These are phyloP conservation scores for Stephania cephalantha DNA, from an alignment of 164 flowering plant genomes.

Conservation along the genomic window DNA sequence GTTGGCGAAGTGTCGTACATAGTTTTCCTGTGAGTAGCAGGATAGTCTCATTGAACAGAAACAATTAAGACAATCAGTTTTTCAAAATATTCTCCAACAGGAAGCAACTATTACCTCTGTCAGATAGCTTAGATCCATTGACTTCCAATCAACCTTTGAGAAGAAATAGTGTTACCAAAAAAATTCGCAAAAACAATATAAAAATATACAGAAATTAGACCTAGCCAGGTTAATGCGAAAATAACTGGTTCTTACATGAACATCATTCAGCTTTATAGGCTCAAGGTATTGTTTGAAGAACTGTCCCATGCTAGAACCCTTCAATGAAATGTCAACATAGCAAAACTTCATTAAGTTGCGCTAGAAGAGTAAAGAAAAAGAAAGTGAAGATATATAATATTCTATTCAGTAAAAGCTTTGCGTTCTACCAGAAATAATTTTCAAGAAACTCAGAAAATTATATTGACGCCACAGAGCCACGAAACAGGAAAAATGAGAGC, in stretches of 20 bases:
- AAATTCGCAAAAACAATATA: conserved; percentile 1
- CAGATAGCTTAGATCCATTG: conserved; percentile 84
- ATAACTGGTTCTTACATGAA: conserved; percentile 38
- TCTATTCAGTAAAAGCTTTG: neutral
- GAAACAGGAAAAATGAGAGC: too few species aligned
- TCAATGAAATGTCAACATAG: conserved; percentile 1
- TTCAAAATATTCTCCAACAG: neutral
- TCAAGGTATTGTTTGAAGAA: conserved; percentile 85
- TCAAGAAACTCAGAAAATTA: too few species aligned
- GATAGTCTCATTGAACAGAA: conserved; percentile 10
- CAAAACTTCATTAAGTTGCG: neutral
- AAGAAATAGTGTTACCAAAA: conserved; percentile 5
- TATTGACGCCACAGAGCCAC: too few species aligned
- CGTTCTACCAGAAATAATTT: too few species aligned
- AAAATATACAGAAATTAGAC: neutral
- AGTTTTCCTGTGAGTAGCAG: conserved; percentile 51
- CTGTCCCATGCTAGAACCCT: conserved; percentile 99
- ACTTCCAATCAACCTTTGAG: conserved; percentile 81
- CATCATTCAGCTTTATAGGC: conserved; percentile 88
- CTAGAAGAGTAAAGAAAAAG: neutral
- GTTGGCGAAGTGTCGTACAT: conserved; percentile 50
- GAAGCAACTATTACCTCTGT: conserved; percentile 47
- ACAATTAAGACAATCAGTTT: conserved; percentile 2
- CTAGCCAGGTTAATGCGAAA: neutral
- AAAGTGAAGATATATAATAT: neutral